Percentiles rank a stretch among this genome's conserved stretches.
Conservation (phyloP, 768 basidiomycete genomes). For the Trichaptum fuscoviolaceum region DNA sequence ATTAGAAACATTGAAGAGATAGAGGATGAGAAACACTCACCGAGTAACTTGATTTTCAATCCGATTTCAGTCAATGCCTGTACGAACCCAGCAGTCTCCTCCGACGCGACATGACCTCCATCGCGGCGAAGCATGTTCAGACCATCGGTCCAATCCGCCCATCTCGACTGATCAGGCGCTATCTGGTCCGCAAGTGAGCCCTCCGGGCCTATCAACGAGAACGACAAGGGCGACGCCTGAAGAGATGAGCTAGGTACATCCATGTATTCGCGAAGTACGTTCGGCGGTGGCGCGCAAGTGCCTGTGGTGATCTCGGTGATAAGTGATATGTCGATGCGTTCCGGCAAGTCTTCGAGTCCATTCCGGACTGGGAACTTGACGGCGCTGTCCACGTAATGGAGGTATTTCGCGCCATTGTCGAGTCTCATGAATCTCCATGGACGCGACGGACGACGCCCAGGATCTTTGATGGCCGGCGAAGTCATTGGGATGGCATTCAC, state of each 20-base stretch:
- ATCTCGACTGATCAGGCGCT: slow-evolving; percentile 69
- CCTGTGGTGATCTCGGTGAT: slow-evolving; percentile 78
- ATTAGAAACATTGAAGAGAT: slow-evolving; percentile 4
- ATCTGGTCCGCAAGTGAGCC: slow-evolving; percentile 74
- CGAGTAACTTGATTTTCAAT: slow-evolving; percentile 83
- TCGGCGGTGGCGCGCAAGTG: slow-evolving; percentile 58
- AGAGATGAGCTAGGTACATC: slow-evolving; percentile 51
- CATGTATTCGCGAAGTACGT: slow-evolving; percentile 53
- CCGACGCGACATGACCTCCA: slow-evolving; percentile 76
- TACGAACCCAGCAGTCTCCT: slow-evolving; percentile 83
- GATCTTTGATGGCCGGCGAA: slow-evolving; percentile 42
- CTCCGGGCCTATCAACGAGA: slow-evolving; percentile 68
- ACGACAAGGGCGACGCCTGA: slow-evolving; percentile 62
- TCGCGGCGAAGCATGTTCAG: slow-evolving; percentile 81
- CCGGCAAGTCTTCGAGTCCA: slow-evolving; percentile 83
- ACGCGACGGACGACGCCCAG: slow-evolving; percentile 49
- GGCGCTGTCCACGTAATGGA: slow-evolving; percentile 83
- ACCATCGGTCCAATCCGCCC: slow-evolving; percentile 95
- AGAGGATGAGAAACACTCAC: slow-evolving; percentile 34
- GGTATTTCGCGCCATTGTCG: slow-evolving; percentile 69
- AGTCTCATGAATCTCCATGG: slow-evolving; percentile 88
- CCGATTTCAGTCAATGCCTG: slow-evolving; percentile 87
- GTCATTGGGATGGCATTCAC: slow-evolving; percentile 64
- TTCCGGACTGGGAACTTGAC: slow-evolving; percentile 73
- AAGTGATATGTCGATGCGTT: slow-evolving; percentile 74